Evolutionary conservation across 2,329 filamentous ascomycete species (phyloP).

Genomic region (Cladobotryum mycophilum): DNA sequence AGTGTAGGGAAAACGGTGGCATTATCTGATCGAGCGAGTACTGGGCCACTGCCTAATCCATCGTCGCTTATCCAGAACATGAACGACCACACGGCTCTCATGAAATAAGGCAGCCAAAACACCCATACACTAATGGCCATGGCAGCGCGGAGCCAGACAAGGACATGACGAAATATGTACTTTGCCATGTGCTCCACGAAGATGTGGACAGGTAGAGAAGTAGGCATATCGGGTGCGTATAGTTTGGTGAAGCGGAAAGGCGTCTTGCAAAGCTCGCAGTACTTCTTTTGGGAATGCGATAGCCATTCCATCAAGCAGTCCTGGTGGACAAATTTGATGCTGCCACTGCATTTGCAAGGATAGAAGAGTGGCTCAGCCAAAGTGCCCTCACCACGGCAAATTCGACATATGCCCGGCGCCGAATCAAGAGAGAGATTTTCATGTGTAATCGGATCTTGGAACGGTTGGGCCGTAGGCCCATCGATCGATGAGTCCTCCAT

Average conservation of each 20-base stretch:
- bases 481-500: slow-evolving; percentile 8
- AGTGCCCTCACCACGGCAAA: slow-evolving; percentile 86
- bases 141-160: slow-evolving; percentile 71
- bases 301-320: slow-evolving; percentile 99
- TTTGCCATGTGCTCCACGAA: slow-evolving; percentile 73
- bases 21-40: slow-evolving; percentile 16
- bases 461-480: slow-evolving; percentile 12
- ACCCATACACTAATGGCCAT: slow-evolving; percentile 86
- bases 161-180: slow-evolving; percentile 63
- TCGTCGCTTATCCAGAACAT: slow-evolving; percentile 92
- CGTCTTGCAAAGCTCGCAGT: slow-evolving; percentile 99
- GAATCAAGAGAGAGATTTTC: slow-evolving; percentile 21
- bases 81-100: slow-evolving; percentile 86
- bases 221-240: slow-evolving; percentile 91
- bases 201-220: slow-evolving; percentile 69
- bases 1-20: slow-evolving; percentile 20
- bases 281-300: slow-evolving; percentile 97
- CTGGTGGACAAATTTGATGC: slow-evolving; percentile 97
- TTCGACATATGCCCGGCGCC: slow-evolving; percentile 78
- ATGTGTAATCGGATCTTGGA: slow-evolving; percentile 5
- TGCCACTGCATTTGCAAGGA: slow-evolving; percentile 97
- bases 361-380: slow-evolving; percentile 84
- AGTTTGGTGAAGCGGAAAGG: slow-evolving; percentile 97
- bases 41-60: slow-evolving; percentile 43
- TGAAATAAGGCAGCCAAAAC: slow-evolving; percentile 78